These are phyloP conservation scores for Fusarium nelsonii DNA, from an alignment of 2,329 filamentous ascomycete genomes.

Conservation along the genomic window DNA sequence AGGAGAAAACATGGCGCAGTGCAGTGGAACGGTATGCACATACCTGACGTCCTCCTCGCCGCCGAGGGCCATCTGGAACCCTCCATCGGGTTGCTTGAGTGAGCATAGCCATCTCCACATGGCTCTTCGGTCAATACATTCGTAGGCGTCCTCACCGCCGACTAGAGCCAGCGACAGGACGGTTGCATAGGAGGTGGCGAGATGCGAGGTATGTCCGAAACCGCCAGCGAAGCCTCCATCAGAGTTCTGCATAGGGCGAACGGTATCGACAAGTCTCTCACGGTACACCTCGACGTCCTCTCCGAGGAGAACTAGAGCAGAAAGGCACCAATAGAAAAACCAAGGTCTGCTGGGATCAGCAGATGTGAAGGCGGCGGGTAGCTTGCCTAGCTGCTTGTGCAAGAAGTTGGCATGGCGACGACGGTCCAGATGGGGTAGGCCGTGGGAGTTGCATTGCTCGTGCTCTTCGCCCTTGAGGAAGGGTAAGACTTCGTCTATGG, in stretches of 20 bases:
- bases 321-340: slow-evolving; percentile 93
- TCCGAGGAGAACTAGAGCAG: slow-evolving; percentile 79
- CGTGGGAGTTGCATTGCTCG: slow-evolving; percentile 73
- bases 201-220: slow-evolving; percentile 89
- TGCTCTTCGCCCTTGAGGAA: slow-evolving; percentile 70
- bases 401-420: slow-evolving; percentile 72
- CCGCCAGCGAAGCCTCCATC: slow-evolving; percentile 92
- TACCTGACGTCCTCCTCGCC: slow-evolving; percentile 94
- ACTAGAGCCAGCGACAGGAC: slow-evolving; percentile 83
- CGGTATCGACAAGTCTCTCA: slow-evolving; percentile 77
- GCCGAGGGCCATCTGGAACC: slow-evolving; percentile 87
- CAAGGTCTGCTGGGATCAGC: slow-evolving; percentile 92
- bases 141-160: slow-evolving; percentile 78
- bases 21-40: slow-evolving; percentile 47
- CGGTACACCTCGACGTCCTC: slow-evolving; percentile 78
- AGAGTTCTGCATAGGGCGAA: slow-evolving; percentile 83
- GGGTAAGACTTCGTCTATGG: slow-evolving; percentile 75
- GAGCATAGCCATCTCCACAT: slow-evolving; percentile 93
- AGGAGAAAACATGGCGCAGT: background rate
- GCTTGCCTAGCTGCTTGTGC: slow-evolving; percentile 66
- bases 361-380: slow-evolving; percentile 77
- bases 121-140: slow-evolving; percentile 80
- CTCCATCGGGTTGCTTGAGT: slow-evolving; percentile 88
- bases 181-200: slow-evolving; percentile 89
- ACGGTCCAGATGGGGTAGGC: slow-evolving; percentile 80